Conservation (phyloP, 805 yeast genomes). For the Wickerhamia fluorescens region DNA sequence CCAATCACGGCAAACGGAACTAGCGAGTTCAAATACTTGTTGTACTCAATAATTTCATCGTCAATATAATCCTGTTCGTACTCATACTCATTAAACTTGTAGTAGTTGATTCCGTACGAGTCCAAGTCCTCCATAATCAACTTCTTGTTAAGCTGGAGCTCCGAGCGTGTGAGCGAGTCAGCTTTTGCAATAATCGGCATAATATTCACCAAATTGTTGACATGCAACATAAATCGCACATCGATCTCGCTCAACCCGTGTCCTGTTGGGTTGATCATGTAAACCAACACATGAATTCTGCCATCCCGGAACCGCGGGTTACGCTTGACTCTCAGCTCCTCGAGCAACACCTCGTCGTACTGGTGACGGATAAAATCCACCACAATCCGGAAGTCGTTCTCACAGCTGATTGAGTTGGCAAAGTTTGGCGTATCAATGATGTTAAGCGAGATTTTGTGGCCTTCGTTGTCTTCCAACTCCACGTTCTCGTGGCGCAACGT, state of each 20-base stretch:
- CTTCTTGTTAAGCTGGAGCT: slow-evolving; percentile 60
- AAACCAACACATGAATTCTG: slow-evolving; percentile 58
- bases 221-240: slow-evolving; percentile 33
- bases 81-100: slow-evolving; percentile 62
- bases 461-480: slow-evolving; percentile 82
- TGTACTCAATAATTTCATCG: slow-evolving; percentile 59
- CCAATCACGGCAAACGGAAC: slow-evolving; percentile 67
- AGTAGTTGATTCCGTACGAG: slow-evolving; percentile 62
- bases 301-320: slow-evolving; percentile 83
- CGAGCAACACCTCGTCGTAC: slow-evolving; percentile 74
- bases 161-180: slow-evolving; percentile 35
- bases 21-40: slow-evolving; percentile 54
- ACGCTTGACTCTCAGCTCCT: slow-evolving; percentile 75
- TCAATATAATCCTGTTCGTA: slow-evolving; percentile 43
- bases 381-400: slow-evolving; percentile 56
- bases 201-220: slow-evolving; percentile 35
- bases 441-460: slow-evolving; percentile 70
- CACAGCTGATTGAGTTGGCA: slow-evolving; percentile 68
- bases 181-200: slow-evolving; percentile 40
- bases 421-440: slow-evolving; percentile 81
- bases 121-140: slow-evolving; percentile 73
- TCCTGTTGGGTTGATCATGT: slow-evolving; percentile 39
- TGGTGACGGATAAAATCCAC: slow-evolving; percentile 79
- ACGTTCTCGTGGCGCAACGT: slow-evolving; percentile 71
- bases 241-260: slow-evolving; percentile 40